Evolutionary conservation across 1,284 basidiomycete species (phyloP).

Genomic region (Leccinum angustisporum): DNA sequence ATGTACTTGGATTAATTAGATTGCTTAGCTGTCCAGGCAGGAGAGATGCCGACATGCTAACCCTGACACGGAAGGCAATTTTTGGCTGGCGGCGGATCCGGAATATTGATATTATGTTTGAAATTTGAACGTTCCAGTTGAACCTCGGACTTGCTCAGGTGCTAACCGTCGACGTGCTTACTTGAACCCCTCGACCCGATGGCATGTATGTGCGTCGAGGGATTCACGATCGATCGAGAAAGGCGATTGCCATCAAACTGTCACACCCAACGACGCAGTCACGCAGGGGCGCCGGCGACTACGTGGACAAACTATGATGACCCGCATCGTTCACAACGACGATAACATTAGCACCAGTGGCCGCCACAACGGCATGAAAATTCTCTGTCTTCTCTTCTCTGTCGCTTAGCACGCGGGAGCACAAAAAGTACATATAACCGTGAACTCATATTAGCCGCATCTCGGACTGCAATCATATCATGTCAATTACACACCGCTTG

Average conservation of each 20-base stretch:
- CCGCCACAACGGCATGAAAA: constrained; percentile 3
- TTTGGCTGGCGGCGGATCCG: background rate
- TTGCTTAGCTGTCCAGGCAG: background rate
- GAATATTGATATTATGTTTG: background rate
- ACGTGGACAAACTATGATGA: constrained; percentile 13
- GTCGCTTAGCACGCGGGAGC: constrained; percentile 18
- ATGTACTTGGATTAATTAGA: constrained; percentile 16
- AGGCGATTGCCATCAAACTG: background rate
- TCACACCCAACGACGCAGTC: background rate
- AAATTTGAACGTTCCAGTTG: too few species aligned
- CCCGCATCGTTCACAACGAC: constrained; percentile 3
- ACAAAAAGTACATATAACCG: constrained; percentile 10
- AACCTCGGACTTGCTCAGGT: background rate
- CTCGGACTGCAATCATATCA: constrained; percentile 21
- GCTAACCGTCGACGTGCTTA: background rate
- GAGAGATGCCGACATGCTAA: constrained; percentile 18
- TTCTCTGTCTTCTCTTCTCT: constrained; percentile 4
- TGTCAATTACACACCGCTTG: constrained; percentile 23
- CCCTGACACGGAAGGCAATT: constrained; percentile 2
- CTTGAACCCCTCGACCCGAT: background rate
- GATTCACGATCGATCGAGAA: background rate
- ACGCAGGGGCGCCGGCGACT: constrained; percentile 14
- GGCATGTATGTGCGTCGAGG: constrained; percentile 3
- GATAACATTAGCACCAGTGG: background rate
- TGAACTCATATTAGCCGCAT: background rate